Evolutionary conservation across 345 rosid genomes (phyloP), one percentile per base, ranked within the genome.

Genomic region (Pugionium cornutum): DNA sequence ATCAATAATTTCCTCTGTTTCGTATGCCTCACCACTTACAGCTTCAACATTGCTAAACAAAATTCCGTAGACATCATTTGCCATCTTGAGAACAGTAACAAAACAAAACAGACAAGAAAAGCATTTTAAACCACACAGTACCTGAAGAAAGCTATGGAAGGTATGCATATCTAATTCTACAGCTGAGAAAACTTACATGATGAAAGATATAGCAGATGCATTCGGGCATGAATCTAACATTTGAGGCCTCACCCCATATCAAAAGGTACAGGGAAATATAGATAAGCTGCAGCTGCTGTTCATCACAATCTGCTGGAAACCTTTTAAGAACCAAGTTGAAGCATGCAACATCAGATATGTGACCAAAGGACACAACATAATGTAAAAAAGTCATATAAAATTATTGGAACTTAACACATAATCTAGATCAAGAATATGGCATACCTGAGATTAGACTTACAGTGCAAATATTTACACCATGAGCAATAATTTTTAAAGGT

Each of bases 191-290:
- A 85, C 84, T 29, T 83, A 90, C 99, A 64, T 83, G 65, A 72
- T 94, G 99, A 77, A 94, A 90, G 53, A 94, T 88, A 75, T 88
- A 94, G 85, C 99, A 90, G 62, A 94, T 66, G 82, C 99, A 94
- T 75, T 94, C 99, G 3, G 99, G 97, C 99, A 94, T 85, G 74
- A 94, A 94, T 29, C 99, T 85, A 67, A 94, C 81, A 76, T 94
- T 94, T 74, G 99, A 94, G 75, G 99, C 96, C 81, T 94, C 99
- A 27, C 97, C 99, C 99, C 99, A 94, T 70, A 94, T 88, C 48
- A 94, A 89, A 73, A 90, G 92, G 75, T 86, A 94, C 64, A 94
- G 84, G 0, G 83, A 82, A 35, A 87, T 86, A 77, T 90, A 94
- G 71, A 94, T 78, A 71, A 94, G 96, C 69, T 76, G 75, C 46